Evolutionary conservation across 371 early-diverging fungal species (phyloP).

Genomic region (Apophysomyces elegans): DNA sequence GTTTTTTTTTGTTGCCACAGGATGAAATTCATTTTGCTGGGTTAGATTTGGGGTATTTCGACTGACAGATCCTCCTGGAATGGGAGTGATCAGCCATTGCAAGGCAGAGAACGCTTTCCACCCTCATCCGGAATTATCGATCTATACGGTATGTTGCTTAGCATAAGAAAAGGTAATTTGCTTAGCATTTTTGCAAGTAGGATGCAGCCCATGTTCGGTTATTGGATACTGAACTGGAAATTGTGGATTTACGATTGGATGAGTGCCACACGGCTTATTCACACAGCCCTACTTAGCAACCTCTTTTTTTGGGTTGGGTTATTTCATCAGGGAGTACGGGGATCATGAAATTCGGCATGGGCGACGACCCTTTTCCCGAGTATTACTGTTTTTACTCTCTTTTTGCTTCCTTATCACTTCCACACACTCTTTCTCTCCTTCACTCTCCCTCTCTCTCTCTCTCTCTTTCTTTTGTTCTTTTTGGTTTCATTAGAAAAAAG

Average conservation of each 20-base stretch:
- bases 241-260: constrained; percentile 15
- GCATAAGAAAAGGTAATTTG: constrained; percentile 32
- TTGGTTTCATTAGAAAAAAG: no score
- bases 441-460: no score
- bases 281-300: no score
- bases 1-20: neutral
- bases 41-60: constrained; percentile 83
- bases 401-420: neutral
- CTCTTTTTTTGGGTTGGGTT: no score
- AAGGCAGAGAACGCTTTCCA: constrained; percentile 75
- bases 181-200: neutral
- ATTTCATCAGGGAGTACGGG: no score
- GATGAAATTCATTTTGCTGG: neutral
- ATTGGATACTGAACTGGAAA: constrained; percentile 7
- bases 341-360: no score
- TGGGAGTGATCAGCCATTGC: constrained; percentile 79
- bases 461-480: no score
- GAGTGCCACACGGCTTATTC: no score
- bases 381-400: neutral
- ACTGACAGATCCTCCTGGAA: constrained; percentile 86
- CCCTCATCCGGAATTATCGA: constrained; percentile 74
- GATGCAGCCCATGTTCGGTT: constrained; percentile 17
- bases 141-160: constrained; percentile 65
- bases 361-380: no score
- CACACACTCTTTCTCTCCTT: neutral